Conservation (phyloP, 768 basidiomycete genomes). For the Amanita exitialis region DNA sequence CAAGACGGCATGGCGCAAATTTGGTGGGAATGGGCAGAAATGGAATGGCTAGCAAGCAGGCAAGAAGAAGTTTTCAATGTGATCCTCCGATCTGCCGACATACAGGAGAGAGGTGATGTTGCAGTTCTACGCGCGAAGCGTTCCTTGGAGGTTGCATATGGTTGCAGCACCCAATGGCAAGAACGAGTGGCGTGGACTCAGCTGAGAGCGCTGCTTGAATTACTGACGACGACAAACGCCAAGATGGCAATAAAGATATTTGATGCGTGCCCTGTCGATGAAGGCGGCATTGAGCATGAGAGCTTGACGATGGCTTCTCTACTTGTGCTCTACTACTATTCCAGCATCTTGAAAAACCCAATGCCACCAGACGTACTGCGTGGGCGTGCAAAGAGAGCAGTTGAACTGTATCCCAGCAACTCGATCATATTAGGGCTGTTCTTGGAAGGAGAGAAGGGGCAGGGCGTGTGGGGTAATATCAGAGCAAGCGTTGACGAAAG, state of each 20-base stretch:
- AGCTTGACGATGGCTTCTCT: conserved; percentile 47
- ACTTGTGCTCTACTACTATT: conserved; percentile 52
- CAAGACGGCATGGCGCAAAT: conserved; percentile 31
- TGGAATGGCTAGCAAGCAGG: conserved; percentile 64
- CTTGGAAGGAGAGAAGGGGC: conserved; percentile 66
- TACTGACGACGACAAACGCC: conserved; percentile 37
- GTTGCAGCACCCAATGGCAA: conserved; percentile 32
- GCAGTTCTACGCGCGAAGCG: conserved; percentile 56
- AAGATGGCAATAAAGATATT: conserved; percentile 31
- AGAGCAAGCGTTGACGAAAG: conserved; percentile 44
- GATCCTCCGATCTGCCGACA: conserved; percentile 41
- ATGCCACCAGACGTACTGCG: conserved; percentile 49
- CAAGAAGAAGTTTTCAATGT: conserved; percentile 41
- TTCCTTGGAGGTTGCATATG: conserved; percentile 38
- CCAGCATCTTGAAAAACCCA: conserved; percentile 41
- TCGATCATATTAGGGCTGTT: conserved; percentile 66
- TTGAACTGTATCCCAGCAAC: conserved; percentile 57
- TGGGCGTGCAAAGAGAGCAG: conserved; percentile 41
- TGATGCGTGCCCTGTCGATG: conserved; percentile 20
- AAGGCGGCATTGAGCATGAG: conserved; percentile 31
- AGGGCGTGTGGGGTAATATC: conserved; percentile 71
- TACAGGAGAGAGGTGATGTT: conserved; percentile 43
- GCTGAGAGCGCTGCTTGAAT: conserved; percentile 53
- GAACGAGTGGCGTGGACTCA: conserved; percentile 58
- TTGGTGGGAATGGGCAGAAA: conserved; percentile 82